These are phyloP conservation scores for Pythium inflatum DNA, from an alignment of 352 stramenopile species.

Conservation along the genomic window DNA sequence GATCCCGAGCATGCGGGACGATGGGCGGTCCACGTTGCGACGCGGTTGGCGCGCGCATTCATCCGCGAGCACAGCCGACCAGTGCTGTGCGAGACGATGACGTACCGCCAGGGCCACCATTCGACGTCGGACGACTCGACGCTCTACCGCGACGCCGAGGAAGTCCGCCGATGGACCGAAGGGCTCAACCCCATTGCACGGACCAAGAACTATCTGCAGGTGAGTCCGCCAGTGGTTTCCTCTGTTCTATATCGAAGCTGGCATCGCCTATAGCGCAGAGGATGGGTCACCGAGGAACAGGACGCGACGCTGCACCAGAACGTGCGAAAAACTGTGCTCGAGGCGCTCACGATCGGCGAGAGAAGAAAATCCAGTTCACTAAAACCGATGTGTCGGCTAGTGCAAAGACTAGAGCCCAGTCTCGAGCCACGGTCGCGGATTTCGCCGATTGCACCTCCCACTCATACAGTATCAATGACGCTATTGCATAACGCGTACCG, in stretches of 20 bases:
- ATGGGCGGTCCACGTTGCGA: conserved; percentile 96
- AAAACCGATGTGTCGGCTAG: too few relatives aligned
- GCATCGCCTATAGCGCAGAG: conserved; percentile 61
- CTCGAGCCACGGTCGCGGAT: too few relatives aligned
- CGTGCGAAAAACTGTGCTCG: conserved; percentile 86
- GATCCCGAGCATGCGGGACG: conserved; percentile 96
- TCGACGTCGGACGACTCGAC: conserved; percentile 98
- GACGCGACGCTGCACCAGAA: conserved; percentile 83
- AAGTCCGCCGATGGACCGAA: conserved; percentile 94
- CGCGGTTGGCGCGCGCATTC: conserved; percentile 87
- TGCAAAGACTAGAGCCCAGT: too few relatives aligned
- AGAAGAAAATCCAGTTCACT: too few relatives aligned
- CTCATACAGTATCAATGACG: too few relatives aligned
- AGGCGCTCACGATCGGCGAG: conserved; percentile 90
- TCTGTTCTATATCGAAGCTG: neutral
- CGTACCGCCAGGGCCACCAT: conserved; percentile 98
- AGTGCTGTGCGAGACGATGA: conserved; percentile 98
- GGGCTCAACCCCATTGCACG: conserved; percentile 90
- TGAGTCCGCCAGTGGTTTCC: conserved; percentile 31
- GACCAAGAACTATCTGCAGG: conserved; percentile 91
- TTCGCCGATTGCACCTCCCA: too few relatives aligned
- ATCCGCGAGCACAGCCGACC: conserved; percentile 90
- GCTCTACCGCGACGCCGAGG: conserved; percentile 91
- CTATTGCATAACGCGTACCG: too few relatives aligned
- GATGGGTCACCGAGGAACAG: conserved; percentile 89